Percentiles rank a stretch among this genome's conserved stretches.
These are phyloP conservation scores for Geranomyces michiganensis DNA, from an alignment of 192 early-diverging fungal species.

Conservation along the genomic window DNA sequence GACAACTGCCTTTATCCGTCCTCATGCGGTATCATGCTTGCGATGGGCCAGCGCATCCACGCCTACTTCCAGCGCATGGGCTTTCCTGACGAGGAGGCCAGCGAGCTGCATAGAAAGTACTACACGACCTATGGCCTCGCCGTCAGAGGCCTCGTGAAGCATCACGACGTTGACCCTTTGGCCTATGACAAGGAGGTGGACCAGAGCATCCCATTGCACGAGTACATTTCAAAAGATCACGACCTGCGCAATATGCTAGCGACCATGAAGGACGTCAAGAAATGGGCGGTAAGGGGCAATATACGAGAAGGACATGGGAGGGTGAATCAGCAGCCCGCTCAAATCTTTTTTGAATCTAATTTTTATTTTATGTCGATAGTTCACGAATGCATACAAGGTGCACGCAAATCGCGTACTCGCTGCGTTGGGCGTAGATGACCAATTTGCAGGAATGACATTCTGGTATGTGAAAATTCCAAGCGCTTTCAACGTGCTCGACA, in stretches of 20 bases:
- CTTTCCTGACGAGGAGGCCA: constrained; percentile 54
- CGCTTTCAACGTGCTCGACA: not conserved
- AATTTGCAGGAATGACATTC: constrained; percentile 77
- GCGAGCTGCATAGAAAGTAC: constrained; percentile 58
- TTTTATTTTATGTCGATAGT: constrained; percentile 19
- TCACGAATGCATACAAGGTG: constrained; percentile 74
- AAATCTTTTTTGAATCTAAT: not conserved
- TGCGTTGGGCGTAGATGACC: constrained; percentile 64
- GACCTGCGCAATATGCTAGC: constrained; percentile 66
- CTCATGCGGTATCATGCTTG: constrained; percentile 19
- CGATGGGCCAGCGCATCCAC: constrained; percentile 56
- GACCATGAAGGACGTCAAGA: constrained; percentile 47
- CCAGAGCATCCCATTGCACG: constrained; percentile 65
- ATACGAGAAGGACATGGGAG: no score
- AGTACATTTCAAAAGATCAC: constrained; percentile 60
- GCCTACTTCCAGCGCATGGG: constrained; percentile 61
- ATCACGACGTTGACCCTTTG: constrained; percentile 68
- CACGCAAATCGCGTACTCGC: constrained; percentile 72
- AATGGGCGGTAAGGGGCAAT: constrained; percentile 56
- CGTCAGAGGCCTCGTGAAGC: constrained; percentile 67
- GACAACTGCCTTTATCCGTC: constrained; percentile 74
- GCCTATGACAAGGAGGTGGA: constrained; percentile 72
- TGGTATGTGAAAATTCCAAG: constrained; percentile 30
- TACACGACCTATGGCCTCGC: constrained; percentile 73
- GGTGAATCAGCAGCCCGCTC: no score